Base-by-base conservation (phyloP, 2,329 filamentous ascomycete species). In the Aureobasidium vineae region DNA sequence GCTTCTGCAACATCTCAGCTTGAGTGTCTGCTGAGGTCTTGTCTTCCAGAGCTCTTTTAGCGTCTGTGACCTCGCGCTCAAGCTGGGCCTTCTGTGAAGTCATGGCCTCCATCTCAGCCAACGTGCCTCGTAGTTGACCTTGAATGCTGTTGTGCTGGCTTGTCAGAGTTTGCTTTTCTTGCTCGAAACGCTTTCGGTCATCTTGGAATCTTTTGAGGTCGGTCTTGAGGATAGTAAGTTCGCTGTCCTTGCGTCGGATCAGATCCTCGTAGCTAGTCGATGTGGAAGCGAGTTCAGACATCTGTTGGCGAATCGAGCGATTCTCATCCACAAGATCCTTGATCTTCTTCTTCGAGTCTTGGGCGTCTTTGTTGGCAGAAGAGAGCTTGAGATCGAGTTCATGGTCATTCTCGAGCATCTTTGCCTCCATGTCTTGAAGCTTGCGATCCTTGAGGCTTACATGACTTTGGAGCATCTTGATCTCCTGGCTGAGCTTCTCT, bases 211-310 rank as follows among this genome's bases (percentile, higher is more conserved):
- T 91, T 75, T 90, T 90, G 69, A 93, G 86, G 75, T 99, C 95
- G 13, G 88, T 87, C 71, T 92, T 91, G 40, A 98, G 83, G 53
- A 98, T 84, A 0, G 89, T 85, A 23, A 99, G 82, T 74, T 99
- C 96, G 76, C 93, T 97, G 75, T 99, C 95, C 76, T 98, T 99
- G 67, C 90, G 89, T 28, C 92, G 86, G 28, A 99, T 90, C 50
- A 98, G 85, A 72, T 98, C 94, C 77, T 99, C 95, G 70, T 97
- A 98, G 74, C 93, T 92, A 0, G 92, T 96, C 0, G 94, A 97
- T 0, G 94, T 97, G 57, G 91, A 88, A 0, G 95, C 95, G 21
- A 99, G 82, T 70, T 97, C 88, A 0, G 90, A 85, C 63, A 99
- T 87, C 73, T 97, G 92, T 72, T 92, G 86, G 64, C 96, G 89